Evolutionary conservation across 805 yeast species (phyloP), one percentile per base, ranked within the genome.

Genomic region (Ogataea zsoltii): DNA sequence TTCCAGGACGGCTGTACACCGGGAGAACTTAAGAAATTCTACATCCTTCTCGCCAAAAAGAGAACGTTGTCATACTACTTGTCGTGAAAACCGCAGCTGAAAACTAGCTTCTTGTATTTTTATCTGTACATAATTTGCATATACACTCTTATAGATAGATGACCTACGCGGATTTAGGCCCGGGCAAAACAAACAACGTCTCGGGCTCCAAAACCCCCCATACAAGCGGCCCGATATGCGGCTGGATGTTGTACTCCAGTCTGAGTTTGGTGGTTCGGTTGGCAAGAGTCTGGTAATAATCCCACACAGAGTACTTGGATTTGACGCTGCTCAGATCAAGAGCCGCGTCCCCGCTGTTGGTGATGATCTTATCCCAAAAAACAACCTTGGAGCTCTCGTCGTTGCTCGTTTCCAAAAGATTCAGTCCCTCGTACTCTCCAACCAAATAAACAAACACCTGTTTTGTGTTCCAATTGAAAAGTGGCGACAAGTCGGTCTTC

Each of bases 401-500:
- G 12, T 38, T 28, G 18, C 50, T 53, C 49, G 33, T 51, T 48
- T 46, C 66, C 56, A 41, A 59, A 60, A 1, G 71, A 74, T 33
- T 73, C 58, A 51, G 33, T 11, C 80, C 81, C 14, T 72, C 70
- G 57, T 91, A 91, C 60, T 88, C 92, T 1, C 95, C 96, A 2
- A 95, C 87, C 51, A 94, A 72, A 59, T 92, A 94, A 4, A 85
- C 87, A 59, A 94, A 92, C n/a, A 92, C 82, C 66, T 92, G 98
- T 62, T 92, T 92, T 11, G 99, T 94, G 68, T 92, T 94, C 97
- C 97, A 92, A 66, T 86, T 90, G 76, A 91, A 91, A 42, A 94
- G 73, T 2, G 88, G 83, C 1, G 87, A 62, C 50, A 92, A 72
- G 65, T 92, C 97, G 1, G 79, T 72, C 5, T 79, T 80, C 38